Conservation (phyloP, 495 filamentous ascomycete species). For the Emericellopsis terricola region DNA sequence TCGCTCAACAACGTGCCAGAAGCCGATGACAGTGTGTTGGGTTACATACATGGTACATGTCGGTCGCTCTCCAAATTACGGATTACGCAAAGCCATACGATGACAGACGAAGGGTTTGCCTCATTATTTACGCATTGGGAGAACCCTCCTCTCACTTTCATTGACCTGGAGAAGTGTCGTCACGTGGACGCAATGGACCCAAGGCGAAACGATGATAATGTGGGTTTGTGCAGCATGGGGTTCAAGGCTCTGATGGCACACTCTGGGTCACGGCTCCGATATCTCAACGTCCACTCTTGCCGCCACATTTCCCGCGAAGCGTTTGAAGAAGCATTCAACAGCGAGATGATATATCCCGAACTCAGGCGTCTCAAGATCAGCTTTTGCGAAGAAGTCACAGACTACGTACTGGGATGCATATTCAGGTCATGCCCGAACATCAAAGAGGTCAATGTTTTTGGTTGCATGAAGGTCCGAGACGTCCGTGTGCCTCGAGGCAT, state of each 20-base stretch:
- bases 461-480: conserved; percentile 61
- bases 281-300: conserved; percentile 59
- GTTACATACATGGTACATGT: conserved; percentile 50
- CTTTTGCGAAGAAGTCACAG: conserved; percentile 59
- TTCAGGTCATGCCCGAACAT: conserved; percentile 58
- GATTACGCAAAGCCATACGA: conserved; percentile 52
- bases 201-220: conserved; percentile 35
- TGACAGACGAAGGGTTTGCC: conserved; percentile 52
- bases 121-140: conserved; percentile 58
- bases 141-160: conserved; percentile 45
- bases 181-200: conserved; percentile 44
- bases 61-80: conserved; percentile 52
- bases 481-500: conserved; percentile 53
- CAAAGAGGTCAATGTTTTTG: conserved; percentile 60
- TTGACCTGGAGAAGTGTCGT: conserved; percentile 58
- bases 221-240: conserved; percentile 55
- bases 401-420: conserved; percentile 52
- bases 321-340: conserved; percentile 51
- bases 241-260: conserved; percentile 74
- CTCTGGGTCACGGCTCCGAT: conserved; percentile 41
- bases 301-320: conserved; percentile 52
- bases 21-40: conserved; percentile 42
- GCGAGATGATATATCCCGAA: conserved; percentile 38
- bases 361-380: conserved; percentile 57
- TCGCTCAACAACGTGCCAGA: conserved; percentile 43